These are phyloP conservation scores for Apophysomyces trapeziformis DNA, from an alignment of 371 early-diverging fungal species.

Conservation along the genomic window DNA sequence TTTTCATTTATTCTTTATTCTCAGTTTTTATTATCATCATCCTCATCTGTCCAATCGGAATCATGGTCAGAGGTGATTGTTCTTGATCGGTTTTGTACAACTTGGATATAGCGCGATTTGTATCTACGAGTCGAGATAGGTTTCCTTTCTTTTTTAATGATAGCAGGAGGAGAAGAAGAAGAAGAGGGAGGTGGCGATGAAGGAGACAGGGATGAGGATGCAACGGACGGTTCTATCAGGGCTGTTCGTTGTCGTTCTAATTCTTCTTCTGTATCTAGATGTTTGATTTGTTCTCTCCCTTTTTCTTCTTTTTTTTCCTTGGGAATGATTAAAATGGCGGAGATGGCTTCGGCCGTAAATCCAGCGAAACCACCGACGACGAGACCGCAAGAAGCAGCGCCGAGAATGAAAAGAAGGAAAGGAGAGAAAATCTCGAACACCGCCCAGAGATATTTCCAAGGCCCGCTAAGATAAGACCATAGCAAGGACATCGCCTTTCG, in stretches of 20 bases:
- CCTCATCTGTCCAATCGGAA: too few species aligned
- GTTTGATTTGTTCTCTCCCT: not conserved
- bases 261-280: too few species aligned
- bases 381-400: constrained; percentile 39
- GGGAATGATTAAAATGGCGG: constrained; percentile 30
- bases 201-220: too few species aligned
- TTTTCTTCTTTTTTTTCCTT: too few species aligned
- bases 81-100: too few species aligned
- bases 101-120: too few species aligned
- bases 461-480: not conserved
- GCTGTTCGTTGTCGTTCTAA: too few species aligned
- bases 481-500: not conserved
- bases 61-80: too few species aligned
- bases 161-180: not conserved
- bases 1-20: too few species aligned
- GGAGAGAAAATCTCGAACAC: constrained; percentile 21
- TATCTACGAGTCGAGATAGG: too few species aligned
- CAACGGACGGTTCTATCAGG: too few species aligned
- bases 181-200: not conserved
- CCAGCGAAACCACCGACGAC: constrained; percentile 55
- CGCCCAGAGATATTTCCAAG: not conserved
- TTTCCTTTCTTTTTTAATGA: not conserved
- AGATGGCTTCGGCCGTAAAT: constrained; percentile 46
- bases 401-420: constrained; percentile 22
- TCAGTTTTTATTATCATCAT: too few species aligned